phyloP scores from a whole-genome alignment of 1,284 basidiomycete genomes.

The Cerioporus squamosus region DNA sequence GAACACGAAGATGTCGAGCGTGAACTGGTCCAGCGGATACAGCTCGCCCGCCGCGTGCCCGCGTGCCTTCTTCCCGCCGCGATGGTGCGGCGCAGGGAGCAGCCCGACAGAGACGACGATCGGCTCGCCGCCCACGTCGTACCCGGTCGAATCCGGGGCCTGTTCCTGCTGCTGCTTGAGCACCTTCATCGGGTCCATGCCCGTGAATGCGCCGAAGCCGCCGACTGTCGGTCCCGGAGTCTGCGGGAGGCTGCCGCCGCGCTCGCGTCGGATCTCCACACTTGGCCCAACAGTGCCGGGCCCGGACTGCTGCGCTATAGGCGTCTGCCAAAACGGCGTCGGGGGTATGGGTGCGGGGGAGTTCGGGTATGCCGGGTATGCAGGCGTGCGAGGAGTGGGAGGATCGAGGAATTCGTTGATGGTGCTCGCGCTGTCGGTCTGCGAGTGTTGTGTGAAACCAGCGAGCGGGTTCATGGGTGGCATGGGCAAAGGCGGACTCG shows the following conservation, averaged over 20 bases:
- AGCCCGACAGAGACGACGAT: conserved; percentile 80
- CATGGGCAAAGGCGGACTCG: conserved; percentile 33
- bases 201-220: conserved; percentile 25
- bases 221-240: conserved; percentile 60
- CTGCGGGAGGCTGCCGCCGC: conserved; percentile 44
- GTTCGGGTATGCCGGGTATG: conserved; percentile 68
- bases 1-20: conserved; percentile 87
- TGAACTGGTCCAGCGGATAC: conserved; percentile 76
- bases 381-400: conserved; percentile 58
- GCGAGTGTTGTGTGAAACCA: conserved; percentile 19
- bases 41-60: conserved; percentile 40
- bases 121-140: conserved; percentile 48
- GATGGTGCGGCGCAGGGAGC: conserved; percentile 39
- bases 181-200: conserved; percentile 10
- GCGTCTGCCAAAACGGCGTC: conserved; percentile 59
- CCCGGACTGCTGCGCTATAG: conserved; percentile 48
- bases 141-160: conserved; percentile 10
- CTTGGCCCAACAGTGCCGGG: conserved; percentile 55
- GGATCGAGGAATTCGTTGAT: conserved; percentile 21
- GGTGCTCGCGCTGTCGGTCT: conserved; percentile 27
- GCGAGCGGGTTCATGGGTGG: conserved; percentile 17
- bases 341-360: conserved; percentile 48
- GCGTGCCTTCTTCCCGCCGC: conserved; percentile 23
- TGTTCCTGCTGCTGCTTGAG: conserved; percentile 11
- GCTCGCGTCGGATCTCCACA: conserved; percentile 66